Evolutionary conservation across 2,329 filamentous ascomycete species (phyloP), one percentile per base, ranked within the genome.

Genomic region (Dactylellina leptospora): DNA sequence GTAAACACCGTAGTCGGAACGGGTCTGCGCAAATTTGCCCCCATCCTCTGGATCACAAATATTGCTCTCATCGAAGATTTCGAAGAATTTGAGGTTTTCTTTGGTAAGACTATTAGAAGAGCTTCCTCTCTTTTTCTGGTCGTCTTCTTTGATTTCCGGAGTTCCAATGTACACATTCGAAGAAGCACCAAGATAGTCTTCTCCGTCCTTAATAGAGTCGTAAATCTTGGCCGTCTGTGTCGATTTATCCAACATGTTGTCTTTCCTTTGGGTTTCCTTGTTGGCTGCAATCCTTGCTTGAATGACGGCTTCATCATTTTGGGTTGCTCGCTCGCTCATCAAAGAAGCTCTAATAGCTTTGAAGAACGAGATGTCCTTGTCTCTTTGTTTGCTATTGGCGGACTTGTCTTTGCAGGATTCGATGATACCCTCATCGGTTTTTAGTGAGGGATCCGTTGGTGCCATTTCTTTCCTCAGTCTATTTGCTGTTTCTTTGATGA

Each of bases 151-250:
- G 27, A 25, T 13, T 4, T 53, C 47, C 1, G 40, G 30, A 11
- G 25, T 11, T n/a, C 68, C 53, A 38, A 72, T 64, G 4, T 72
- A 64, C 4, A 72, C 59, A 16, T 55, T 60, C 3, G 68, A 59
- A 44, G 38, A 11, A 44, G 53, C 53, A 28, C 68, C 54, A 64
- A 72, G 68, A 18, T 72, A 63, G 36, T 72, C 68, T 27, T 64
- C 68, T 23, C 68, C 68, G 47, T 72, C 47, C 55, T 72, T 64
- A 72, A 72, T 64, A 9, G 68, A 42, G 30, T 72, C 59, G 20
- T 51, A 64, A 38, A 72, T 72, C 55, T 64, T 72, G 33, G 68
- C 47, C 6, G 68, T 63, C 22, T 72, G 68, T 6, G 68, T 64
- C 1, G 40, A 44, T 20, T 64, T 60, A n/a, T 72, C 68, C 4